phyloP scores from a whole-genome alignment of 225 moss, liverwort and hornwort species.

The Marchantia paleacea region DNA sequence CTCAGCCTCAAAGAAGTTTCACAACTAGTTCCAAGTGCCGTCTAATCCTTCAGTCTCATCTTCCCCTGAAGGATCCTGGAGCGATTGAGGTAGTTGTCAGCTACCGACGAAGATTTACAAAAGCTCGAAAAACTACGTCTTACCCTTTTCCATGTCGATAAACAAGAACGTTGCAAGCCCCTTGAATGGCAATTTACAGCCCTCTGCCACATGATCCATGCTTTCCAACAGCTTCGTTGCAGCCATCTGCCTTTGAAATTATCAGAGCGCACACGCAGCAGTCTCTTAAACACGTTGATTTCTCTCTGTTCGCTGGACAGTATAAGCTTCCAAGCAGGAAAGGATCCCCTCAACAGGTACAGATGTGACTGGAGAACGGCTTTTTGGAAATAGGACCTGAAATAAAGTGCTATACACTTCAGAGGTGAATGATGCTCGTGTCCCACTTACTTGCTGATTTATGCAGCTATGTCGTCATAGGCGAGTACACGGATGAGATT shows the following conservation, averaged over 20 bases:
- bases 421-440: neutral
- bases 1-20: too few relatives aligned
- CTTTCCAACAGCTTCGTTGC: slow-evolving; percentile 23
- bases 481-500: too few relatives aligned
- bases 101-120: too few relatives aligned
- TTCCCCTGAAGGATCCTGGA: neutral
- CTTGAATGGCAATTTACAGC: slow-evolving; percentile 18
- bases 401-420: neutral
- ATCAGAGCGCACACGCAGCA: slow-evolving; percentile 15
- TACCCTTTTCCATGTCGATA: slow-evolving; percentile 28
- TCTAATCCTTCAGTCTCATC: too few relatives aligned
- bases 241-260: slow-evolving; percentile 14
- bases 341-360: slow-evolving; percentile 15
- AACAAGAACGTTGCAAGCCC: slow-evolving; percentile 11
- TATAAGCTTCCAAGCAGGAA: slow-evolving; percentile 21
- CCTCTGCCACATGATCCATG: slow-evolving; percentile 27
- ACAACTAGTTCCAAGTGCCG: neutral
- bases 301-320: slow-evolving; percentile 22
- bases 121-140: neutral
- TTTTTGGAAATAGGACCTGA: slow-evolving; percentile 25
- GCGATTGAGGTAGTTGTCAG: too few relatives aligned
- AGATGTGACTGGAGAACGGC: slow-evolving; percentile 28
- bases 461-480: too few relatives aligned
- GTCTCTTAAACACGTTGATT: slow-evolving; percentile 26
- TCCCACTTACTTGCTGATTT: too few relatives aligned